Evolutionary conservation across 1,139 yeast species (phyloP), one percentile per base, ranked within the genome.

Genomic region (Zygotorulaspora mrakii): DNA sequence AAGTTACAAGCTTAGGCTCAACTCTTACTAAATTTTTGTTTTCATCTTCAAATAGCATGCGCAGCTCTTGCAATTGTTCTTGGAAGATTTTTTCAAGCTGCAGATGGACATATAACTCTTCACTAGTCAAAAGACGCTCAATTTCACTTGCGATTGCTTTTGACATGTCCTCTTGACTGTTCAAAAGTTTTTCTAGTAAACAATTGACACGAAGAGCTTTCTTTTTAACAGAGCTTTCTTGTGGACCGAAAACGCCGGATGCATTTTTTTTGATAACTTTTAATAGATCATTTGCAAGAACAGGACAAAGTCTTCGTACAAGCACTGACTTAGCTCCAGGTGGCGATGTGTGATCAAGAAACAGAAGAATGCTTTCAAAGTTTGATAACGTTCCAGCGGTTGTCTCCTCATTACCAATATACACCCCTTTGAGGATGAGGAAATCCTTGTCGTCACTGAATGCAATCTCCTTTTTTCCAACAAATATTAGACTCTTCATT

Each of bases 201-300:
- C 38, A 30, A 35, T 51, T 51, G 1, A 56, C 35, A 7, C 33
- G 17, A 2, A 21, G 16, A 5, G 52, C 35, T 16, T 31, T 33
- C 4, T 31, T 31, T 29, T 46, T 54, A 3, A 46, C 28, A 1
- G 35, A 17, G 6, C 35, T 5, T 20, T 46, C 40, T 3, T 40
- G 33, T 7, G 45, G 38, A 8, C 49, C 46, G 10, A 57, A 40
- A 3, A 60, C 42, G 10, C 31, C 18, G 3, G 49, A 43, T 0
- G 61, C 53, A 33, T 57, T 50, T 7, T 33, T 37, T 35, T 52
- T 57, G 10, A 57, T 45, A 17, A 48, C 43, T 34, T 52, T 59
- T 5, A 40, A 9, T 13, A 56, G 32, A 38, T 59, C 63, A n/a
- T 38, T 53, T 1, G 48, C 40, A 7, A 59, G 33, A 3, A 46